Conservation (phyloP, 2,329 filamentous ascomycete genomes). For the Fusarium sp. region DNA sequence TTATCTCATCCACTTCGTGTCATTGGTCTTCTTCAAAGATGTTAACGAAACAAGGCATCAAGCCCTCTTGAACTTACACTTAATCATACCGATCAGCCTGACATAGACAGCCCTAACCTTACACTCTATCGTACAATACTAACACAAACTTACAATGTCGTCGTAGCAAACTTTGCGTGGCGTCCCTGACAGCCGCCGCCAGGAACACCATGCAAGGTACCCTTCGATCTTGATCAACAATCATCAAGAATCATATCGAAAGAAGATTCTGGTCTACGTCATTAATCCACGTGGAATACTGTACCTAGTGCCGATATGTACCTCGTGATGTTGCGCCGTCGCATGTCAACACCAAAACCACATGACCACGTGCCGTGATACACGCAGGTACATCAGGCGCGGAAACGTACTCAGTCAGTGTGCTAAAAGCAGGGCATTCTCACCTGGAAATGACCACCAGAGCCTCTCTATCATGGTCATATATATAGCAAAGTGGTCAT, state of each 20-base stretch:
- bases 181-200: constrained; percentile 27
- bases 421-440: constrained; percentile 40
- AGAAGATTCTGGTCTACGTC: constrained; percentile 21
- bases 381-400: constrained; percentile 44
- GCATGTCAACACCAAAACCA: constrained; percentile 45
- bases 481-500: constrained; percentile 35
- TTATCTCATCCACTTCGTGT: not conserved
- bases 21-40: not conserved
- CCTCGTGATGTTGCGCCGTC: constrained; percentile 39
- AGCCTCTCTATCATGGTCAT: constrained; percentile 18
- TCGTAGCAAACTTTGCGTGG: constrained; percentile 33
- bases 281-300: constrained; percentile 39
- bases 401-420: constrained; percentile 35
- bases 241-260: constrained; percentile 24
- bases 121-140: not conserved
- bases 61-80: not conserved
- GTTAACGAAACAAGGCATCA: not conserved
- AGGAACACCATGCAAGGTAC: constrained; percentile 42
- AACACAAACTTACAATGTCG: not conserved
- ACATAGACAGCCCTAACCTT: too few relatives aligned
- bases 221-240: constrained; percentile 16
- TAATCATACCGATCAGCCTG: not conserved
- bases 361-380: constrained; percentile 47
- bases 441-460: constrained; percentile 40
- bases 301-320: constrained; percentile 3